phyloP scores from a whole-genome alignment of 345 rosid species.

The Euphorbia peplus region DNA sequence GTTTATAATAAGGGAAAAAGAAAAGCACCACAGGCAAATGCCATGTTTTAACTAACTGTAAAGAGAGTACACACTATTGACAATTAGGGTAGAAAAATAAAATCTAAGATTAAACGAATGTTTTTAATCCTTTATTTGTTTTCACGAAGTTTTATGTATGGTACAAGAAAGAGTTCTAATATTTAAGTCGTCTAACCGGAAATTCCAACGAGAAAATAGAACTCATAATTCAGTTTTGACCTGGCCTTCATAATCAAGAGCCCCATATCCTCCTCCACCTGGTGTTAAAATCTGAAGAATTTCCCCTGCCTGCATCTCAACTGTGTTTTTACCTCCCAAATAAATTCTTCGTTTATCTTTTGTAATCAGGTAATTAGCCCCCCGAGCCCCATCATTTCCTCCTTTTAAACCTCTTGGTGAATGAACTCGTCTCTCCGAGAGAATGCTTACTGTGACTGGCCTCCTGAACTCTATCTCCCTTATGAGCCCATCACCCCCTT shows the following conservation, averaged over 20 bases:
- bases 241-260: constrained; percentile 16
- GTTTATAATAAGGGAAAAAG: not conserved
- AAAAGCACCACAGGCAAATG: not conserved
- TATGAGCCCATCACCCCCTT: constrained; percentile 82
- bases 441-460: constrained; percentile 76
- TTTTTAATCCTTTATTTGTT: too few species aligned
- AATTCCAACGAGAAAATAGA: not conserved
- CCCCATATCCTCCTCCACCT: constrained; percentile 93
- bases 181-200: not conserved
- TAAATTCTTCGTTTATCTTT: constrained; percentile 57
- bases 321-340: constrained; percentile 90
- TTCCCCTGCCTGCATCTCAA: constrained; percentile 72
- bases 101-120: too few species aligned
- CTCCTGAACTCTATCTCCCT: constrained; percentile 88
- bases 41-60: too few species aligned
- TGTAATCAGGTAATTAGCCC: constrained; percentile 65
- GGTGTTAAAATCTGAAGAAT: constrained; percentile 85
- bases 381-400: constrained; percentile 81
- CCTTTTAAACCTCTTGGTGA: constrained; percentile 84
- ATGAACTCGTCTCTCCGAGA: constrained; percentile 95
- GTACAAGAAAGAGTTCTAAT: not conserved
- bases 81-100: too few species aligned
- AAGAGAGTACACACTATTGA: too few species aligned
- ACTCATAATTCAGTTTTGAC: not conserved
- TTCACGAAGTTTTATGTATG: not conserved